These are phyloP conservation scores for Capsicum rhomboideum DNA, from an alignment of 257 asterid species.

Conservation along the genomic window DNA sequence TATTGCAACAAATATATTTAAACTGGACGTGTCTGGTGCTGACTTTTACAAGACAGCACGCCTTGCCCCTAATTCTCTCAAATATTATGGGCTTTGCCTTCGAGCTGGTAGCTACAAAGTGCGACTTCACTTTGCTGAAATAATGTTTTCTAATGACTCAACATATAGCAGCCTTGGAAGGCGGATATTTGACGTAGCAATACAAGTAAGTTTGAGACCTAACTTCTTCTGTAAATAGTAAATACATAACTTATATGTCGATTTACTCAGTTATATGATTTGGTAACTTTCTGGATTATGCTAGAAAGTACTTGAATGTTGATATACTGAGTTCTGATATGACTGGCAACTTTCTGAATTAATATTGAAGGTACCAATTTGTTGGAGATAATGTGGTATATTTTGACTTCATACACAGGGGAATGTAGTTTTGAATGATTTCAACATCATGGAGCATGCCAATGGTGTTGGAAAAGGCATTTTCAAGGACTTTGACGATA, in stretches of 20 bases:
- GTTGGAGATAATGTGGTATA: not conserved
- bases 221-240: not conserved
- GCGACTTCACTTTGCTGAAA: constrained; percentile 88
- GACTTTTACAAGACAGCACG: constrained; percentile 68
- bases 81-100: constrained; percentile 71
- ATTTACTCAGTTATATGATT: not conserved
- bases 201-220: constrained; percentile 51
- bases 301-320: not conserved
- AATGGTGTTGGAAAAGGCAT: constrained; percentile 55
- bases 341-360: not conserved
- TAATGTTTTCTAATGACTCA: constrained; percentile 43
- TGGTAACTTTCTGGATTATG: not conserved
- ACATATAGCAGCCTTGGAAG: constrained; percentile 62
- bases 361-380: not conserved
- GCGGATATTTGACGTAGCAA: constrained; percentile 78
- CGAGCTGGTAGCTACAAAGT: constrained; percentile 76
- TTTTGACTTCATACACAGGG: constrained; percentile 43
- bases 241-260: not conserved
- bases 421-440: constrained; percentile 50
- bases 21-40: constrained; percentile 17
- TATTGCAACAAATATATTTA: constrained; percentile 15
- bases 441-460: constrained; percentile 53
- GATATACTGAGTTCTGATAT: not conserved
- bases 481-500: constrained; percentile 29
- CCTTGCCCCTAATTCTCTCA: constrained; percentile 65